Percentiles rank a stretch among this genome's conserved stretches.
Conservation (phyloP, 2,329 filamentous ascomycete genomes). For the Curvularia spicifera region DNA sequence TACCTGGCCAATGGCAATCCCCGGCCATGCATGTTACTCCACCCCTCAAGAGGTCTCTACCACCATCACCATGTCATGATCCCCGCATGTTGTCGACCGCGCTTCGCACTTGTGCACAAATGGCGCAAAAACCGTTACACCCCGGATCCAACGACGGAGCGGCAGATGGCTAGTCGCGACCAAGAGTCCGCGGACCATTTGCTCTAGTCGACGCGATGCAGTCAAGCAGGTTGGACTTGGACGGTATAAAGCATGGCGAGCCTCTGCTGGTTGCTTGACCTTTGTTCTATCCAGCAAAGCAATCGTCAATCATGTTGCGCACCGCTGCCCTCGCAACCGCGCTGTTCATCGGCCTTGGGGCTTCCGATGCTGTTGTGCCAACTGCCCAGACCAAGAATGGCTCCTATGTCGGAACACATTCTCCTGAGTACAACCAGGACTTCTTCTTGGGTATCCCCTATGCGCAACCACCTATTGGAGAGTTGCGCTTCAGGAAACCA, state of each 20-base stretch:
- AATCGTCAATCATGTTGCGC: constrained; percentile 23
- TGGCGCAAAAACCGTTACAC: constrained; percentile 8
- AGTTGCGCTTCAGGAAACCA: constrained; percentile 60
- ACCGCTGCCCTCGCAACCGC: constrained; percentile 18
- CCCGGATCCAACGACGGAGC: constrained; percentile 10
- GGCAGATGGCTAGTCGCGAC: constrained; percentile 13
- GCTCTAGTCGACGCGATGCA: constrained; percentile 1
- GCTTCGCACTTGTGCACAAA: constrained; percentile 10
- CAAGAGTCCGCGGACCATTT: neutral
- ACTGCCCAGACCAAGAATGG: constrained; percentile 53
- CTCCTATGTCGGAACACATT: constrained; percentile 50
- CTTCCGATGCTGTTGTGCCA: constrained; percentile 29
- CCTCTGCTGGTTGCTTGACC: neutral
- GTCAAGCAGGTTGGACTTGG: neutral
- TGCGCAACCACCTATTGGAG: constrained; percentile 43
- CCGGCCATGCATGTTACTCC: neutral
- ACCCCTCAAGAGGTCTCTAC: constrained; percentile 8
- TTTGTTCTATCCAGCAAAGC: neutral
- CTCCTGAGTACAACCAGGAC: constrained; percentile 53
- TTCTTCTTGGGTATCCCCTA: constrained; percentile 60
- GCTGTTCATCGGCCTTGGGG: constrained; percentile 23
- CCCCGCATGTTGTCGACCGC: constrained; percentile 10
- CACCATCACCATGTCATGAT: constrained; percentile 14
- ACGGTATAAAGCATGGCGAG: constrained; percentile 17
- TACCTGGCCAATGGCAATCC: constrained; percentile 4